Evolutionary conservation across 169 alveolate genomes (phyloP), one percentile per base, ranked within the genome.

Genomic region (Plasmodium billcollinsi): DNA sequence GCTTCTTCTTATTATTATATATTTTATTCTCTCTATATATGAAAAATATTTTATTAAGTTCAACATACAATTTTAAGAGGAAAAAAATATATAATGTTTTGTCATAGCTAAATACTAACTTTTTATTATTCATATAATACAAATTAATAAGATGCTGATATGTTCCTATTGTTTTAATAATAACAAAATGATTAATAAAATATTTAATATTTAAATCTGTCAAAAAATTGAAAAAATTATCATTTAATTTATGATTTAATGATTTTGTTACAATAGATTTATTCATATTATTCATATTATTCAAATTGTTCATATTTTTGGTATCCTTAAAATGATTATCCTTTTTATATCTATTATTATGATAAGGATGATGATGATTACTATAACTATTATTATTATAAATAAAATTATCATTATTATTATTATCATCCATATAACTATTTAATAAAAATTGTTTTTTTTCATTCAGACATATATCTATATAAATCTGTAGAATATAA

Each of bases 21-120:
- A 33, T 33, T 33, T 33, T 33, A 33, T 33, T 33, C 9, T 33
- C 54, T 24, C 62, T 69, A 14, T 50, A 56, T 54, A 61, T 15
- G 43, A 86, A 86, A 39, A 86, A 86, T 39, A 86, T 86, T 86
- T 86, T 86, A 56, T 58, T 86, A 26, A 86, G 33, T n/a, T 86
- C 88, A 12, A 72, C 47, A 73, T 21, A 86, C 1, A 86, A 58
- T 24, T 61, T 72, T 29, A 86, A 75, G 49, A 70, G 72, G 11
- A 72, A 47, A 86, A 86, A 86, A 1, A 61, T 11, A 49, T 15
- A 45, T 2, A 20, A 33, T 4, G 49, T 78, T 18, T 33, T 73
- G 15, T 49, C 54, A 78, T 33, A 65, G 8, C 43, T 26, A 14
- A 45, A 12, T 49, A 24, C 45, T 24, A 39, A 45, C 15, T 39